Evolutionary conservation across 257 asterid genomes (phyloP), one percentile per base, ranked within the genome.

Genomic region (Salvia splendens): DNA sequence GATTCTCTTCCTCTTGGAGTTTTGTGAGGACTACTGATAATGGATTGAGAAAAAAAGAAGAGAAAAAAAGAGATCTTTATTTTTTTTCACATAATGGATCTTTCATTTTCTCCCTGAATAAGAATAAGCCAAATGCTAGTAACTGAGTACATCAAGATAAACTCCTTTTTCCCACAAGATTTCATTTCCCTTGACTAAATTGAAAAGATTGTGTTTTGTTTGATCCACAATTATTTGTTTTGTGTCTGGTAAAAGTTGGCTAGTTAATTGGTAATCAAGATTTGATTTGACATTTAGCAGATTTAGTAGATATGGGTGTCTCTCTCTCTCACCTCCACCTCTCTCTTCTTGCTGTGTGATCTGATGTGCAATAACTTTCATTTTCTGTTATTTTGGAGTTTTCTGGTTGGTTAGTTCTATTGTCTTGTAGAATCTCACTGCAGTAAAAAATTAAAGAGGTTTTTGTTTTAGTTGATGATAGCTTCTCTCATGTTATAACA

Each of bases 391-490:
- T 50, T 83, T 89, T 77, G 95, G 88, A 85, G 63, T 81, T 75
- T 85, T 85, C 79, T 84, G 80, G 79, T 80, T 83, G 74, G 94
- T 80, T 77, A 69, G 38, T 60, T 76, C n/a, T 68, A 75, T 85
- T 88, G 92, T 85, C 82, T 67, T 61, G 57, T 76, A 76, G 89
- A 87, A 85, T 92, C 85, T 81, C 78, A 46, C 75, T 57, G 36
- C 16, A 53, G 8, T 41, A 8, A 56, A 43, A 58, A 61, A 65
- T 60, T 51, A 47, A 65, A 61, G 35, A 12, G 38, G 58, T 4
- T 14, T 73, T 69, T 73, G 75, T 66, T 77, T 71, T 61, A 52
- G 74, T 24, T 75, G 65, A 61, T 66, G 73, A 67, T 65, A 51
- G 60, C 72, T 75, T 84, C 77, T 68, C 51, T 55, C 60, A 80